These are phyloP conservation scores for Gynandropsis gynandra DNA, from an alignment of 345 rosid species.

Conservation along the genomic window DNA sequence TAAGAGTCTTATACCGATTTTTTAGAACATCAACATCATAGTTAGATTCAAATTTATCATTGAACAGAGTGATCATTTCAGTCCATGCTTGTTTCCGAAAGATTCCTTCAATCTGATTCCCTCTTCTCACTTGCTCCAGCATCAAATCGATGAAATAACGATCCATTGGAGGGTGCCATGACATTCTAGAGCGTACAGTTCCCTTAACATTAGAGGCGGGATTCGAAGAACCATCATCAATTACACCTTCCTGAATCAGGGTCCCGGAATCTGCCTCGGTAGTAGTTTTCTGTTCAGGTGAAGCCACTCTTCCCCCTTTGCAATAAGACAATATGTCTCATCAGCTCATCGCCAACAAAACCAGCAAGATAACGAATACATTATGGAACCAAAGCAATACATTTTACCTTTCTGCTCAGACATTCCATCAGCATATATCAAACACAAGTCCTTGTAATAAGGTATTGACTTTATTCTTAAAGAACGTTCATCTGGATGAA, in stretches of 20 bases:
- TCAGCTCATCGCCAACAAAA: neutral
- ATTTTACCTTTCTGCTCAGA: constrained; percentile 47
- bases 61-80: constrained; percentile 63
- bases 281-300: constrained; percentile 1
- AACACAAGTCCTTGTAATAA: constrained; percentile 52
- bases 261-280: constrained; percentile 23
- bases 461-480: constrained; percentile 62
- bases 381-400: constrained; percentile 1
- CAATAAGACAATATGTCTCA: neutral
- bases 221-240: constrained; percentile 9
- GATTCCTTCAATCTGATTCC: constrained; percentile 70
- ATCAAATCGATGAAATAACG: constrained; percentile 64
- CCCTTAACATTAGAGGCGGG: constrained; percentile 12
- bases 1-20: constrained; percentile 74
- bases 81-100: constrained; percentile 77
- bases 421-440: constrained; percentile 44
- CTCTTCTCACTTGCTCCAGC: constrained; percentile 66
- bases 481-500: constrained; percentile 52
- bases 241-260: constrained; percentile 34
- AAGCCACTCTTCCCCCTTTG: neutral
- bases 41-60: constrained; percentile 55
- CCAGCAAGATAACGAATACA: neutral
- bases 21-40: constrained; percentile 64
- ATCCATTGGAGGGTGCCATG: constrained; percentile 93
- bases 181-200: constrained; percentile 47